phyloP scores from a whole-genome alignment of 768 basidiomycete species.

The Piloderma croceum region DNA sequence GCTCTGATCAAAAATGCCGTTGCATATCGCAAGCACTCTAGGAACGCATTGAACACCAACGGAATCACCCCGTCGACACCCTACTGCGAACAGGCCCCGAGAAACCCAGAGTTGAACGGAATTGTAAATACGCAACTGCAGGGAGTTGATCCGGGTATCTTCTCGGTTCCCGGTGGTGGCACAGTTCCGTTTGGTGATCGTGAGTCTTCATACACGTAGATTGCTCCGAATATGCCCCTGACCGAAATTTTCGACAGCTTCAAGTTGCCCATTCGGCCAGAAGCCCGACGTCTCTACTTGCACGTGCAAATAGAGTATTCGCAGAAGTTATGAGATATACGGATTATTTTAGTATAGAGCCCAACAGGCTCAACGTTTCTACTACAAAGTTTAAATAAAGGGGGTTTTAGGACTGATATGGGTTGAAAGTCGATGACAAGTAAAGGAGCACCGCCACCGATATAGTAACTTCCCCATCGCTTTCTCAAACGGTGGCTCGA shows the following conservation, averaged over 20 bases:
- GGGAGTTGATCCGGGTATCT: slow-evolving; percentile 45
- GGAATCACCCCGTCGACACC: slow-evolving; percentile 42
- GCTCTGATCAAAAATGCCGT: slow-evolving; percentile 39
- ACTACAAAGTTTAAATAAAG: not conserved
- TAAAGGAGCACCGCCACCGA: slow-evolving; percentile 3
- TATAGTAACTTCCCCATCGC: not conserved
- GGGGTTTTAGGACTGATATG: not conserved
- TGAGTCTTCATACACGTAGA: slow-evolving; percentile 16
- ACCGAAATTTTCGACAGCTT: slow-evolving; percentile 23
- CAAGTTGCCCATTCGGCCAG: slow-evolving; percentile 41
- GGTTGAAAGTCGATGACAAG: not conserved
- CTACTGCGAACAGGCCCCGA: slow-evolving; percentile 50
- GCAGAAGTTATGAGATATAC: not conserved
- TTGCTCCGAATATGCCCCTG: not conserved
- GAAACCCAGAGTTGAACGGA: slow-evolving; percentile 43
- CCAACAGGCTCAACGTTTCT: not conserved
- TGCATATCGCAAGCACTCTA: slow-evolving; percentile 37
- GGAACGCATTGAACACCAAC: slow-evolving; percentile 38
- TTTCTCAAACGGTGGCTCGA: slow-evolving; percentile 1
- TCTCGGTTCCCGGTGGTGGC: slow-evolving; percentile 44
- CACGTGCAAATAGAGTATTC: slow-evolving; percentile 25
- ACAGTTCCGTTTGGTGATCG: slow-evolving; percentile 42
- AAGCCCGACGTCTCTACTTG: slow-evolving; percentile 37
- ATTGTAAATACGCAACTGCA: slow-evolving; percentile 50
- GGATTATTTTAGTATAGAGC: not conserved